These are phyloP conservation scores for Aspergillus spinulosporus DNA, from an alignment of 2,329 filamentous ascomycete genomes.

Conservation along the genomic window DNA sequence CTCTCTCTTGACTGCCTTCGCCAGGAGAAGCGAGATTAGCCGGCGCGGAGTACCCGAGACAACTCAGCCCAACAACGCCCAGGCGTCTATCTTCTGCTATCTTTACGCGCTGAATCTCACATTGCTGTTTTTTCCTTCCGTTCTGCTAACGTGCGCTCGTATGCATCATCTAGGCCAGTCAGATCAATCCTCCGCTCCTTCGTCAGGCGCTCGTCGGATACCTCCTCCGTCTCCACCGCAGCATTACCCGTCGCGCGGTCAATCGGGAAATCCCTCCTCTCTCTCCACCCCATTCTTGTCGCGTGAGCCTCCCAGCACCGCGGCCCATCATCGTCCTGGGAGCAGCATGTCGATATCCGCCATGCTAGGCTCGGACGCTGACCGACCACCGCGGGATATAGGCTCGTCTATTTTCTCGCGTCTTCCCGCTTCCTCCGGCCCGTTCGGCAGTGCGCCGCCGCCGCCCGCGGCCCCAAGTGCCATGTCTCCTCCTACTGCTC, in stretches of 20 bases:
- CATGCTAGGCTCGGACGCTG: constrained; percentile 61
- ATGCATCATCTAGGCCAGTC: constrained; percentile 25
- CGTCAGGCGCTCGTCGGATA: constrained; percentile 48
- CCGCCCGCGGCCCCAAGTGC: constrained; percentile 36
- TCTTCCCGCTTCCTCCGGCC: constrained; percentile 37
- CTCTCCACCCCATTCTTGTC: constrained; percentile 43
- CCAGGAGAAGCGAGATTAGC: constrained; percentile 13
- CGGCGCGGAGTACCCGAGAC: constrained; percentile 4
- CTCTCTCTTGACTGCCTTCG: constrained; percentile 10
- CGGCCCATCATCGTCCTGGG: constrained; percentile 57
- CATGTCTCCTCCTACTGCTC: constrained; percentile 47
- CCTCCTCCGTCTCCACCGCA: constrained; percentile 54
- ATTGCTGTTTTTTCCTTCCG: constrained; percentile 14
- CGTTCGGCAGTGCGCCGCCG: constrained; percentile 36
- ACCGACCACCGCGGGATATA: constrained; percentile 49
- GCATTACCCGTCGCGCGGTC: constrained; percentile 45
- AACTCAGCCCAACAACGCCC: constrained; percentile 1
- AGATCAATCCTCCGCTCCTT: constrained; percentile 35
- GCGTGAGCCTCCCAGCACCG: constrained; percentile 57
- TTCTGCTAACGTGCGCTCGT: constrained; percentile 3
- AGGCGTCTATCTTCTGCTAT: constrained; percentile 2
- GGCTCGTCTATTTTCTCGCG: constrained; percentile 52
- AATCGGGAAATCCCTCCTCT: constrained; percentile 42
- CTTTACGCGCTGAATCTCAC: neutral
- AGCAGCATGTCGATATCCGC: constrained; percentile 75